Conservation (phyloP, 2,329 filamentous ascomycete species). For the Penicillium sp. region DNA sequence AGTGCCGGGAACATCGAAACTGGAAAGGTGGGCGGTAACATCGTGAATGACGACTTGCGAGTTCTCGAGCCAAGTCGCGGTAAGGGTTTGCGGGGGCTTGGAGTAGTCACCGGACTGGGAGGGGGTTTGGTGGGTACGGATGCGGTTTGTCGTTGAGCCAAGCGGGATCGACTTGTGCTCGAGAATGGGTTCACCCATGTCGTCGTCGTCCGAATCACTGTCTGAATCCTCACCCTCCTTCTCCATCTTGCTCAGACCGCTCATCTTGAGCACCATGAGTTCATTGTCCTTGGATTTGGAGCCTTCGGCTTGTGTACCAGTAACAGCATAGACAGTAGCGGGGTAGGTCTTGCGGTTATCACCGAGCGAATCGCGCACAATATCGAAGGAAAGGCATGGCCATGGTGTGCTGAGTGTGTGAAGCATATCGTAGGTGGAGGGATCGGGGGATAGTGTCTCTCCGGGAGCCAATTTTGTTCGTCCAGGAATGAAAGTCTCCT, state of each 20-base stretch:
- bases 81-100: conserved; percentile 74
- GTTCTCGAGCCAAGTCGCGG: conserved; percentile 90
- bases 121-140: conserved; percentile 80
- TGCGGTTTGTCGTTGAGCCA: conserved; percentile 85
- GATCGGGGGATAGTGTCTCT: conserved; percentile 86
- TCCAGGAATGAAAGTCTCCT: conserved; percentile 93
- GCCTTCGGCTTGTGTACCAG: conserved; percentile 86
- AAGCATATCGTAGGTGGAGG: conserved; percentile 96
- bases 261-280: conserved; percentile 94
- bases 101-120: conserved; percentile 63
- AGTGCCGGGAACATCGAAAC: conserved; percentile 86
- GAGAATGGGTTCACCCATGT: conserved; percentile 80
- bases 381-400: conserved; percentile 96
- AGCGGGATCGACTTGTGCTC: conserved; percentile 89
- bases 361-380: conserved; percentile 80
- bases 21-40: conserved; percentile 81
- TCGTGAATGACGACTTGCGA: conserved; percentile 89
- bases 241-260: conserved; percentile 85
- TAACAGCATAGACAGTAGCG: conserved; percentile 90
- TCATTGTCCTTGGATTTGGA: conserved; percentile 80
- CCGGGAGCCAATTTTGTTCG: conserved; percentile 86
- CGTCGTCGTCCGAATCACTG: conserved; percentile 69
- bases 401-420: conserved; percentile 91
- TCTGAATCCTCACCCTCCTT: conserved; percentile 67
- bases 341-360: conserved; percentile 91